Evolutionary conservation across 2,329 filamentous ascomycete species (phyloP), one percentile per base, ranked within the genome.

Genomic region (Colletotrichum somersetense): DNA sequence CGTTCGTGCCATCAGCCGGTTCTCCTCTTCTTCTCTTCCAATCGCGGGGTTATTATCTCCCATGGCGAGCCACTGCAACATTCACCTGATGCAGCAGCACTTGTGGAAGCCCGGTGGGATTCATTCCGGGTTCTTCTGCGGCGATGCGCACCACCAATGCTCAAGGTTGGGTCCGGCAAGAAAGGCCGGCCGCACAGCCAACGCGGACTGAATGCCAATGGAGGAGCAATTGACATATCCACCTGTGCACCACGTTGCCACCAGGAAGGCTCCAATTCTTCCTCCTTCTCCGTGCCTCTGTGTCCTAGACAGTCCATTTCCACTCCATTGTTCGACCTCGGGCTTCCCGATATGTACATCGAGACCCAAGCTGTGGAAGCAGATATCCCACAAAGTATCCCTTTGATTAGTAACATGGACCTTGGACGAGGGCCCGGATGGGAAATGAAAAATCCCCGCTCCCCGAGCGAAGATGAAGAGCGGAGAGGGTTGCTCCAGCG

Each of bases 391-490:
- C 26, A n/a, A 58, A n/a, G 14, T 18, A 42, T 61, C n/a, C 18
- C 30, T 26, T 40, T 38, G 10, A 64, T 69, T 72, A 72, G 59
- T 46, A 69, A 55, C 59, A 69, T 64, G 44, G 59, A 61, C 66
- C 66, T 72, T 69, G 65, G 30, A 46, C 35, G 55, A 18, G 44
- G 52, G 35, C n/a, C 58, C 53, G 55, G n/a, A 56, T 59, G 59
- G 69, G 66, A 69, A 64, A 72, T 72, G 69, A 69, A 44, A 69
- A 61, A 46, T 64, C 30, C 18, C 69, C 69, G 59, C 69, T 61
- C 40, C 26, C 66, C 59, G 46, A 58, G 33, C 59, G 59, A 55
- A 57, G 33, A 67, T 61, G 69, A 66, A 48, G 65, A 53, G 30
- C 23, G 44, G 62, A 65, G 26, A 18, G 18, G 23, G 40, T 40